Base-by-base conservation (phyloP, 805 yeast genomes). In the Cyberlindnera meyerae region DNA sequence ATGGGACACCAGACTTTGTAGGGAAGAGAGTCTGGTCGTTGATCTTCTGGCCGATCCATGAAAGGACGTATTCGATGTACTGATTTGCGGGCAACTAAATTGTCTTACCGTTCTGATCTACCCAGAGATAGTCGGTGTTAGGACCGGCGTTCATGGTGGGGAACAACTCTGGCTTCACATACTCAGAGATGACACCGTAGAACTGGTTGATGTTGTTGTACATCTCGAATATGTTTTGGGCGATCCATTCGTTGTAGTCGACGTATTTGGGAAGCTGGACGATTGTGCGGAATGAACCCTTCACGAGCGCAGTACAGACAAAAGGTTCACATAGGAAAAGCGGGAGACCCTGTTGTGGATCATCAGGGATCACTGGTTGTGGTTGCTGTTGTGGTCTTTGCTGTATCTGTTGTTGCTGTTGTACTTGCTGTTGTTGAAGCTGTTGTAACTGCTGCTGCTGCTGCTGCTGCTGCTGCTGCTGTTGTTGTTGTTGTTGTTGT, bases 141-240 rank as follows among this genome's bases (percentile, higher is more conserved):
- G 96, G 87, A 4, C 96, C 98, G 0, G 97, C 98, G 51, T 78
- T 87, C 98, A 93, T 93, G 1, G 90, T 81, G 11, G 96, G 95
- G 52, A 80, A 86, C 20, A 80, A 74, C 50, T 85, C 94, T 0
- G 95, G 89, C 2, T 95, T 87, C 27, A 90, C 86, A 51, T 85
- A 88, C 49, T 90, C 97, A 3, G 88, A 74, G 29, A 93, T 74
- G n/a, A 88, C 83, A 1, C 93, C 94, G 57, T 86, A 88, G 52
- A 90, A 88, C 55, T 84, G 93, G 48, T 84, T 82, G 40, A 93
- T 62, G 53, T 86, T 87, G 33, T 83, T 82, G 64, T 81, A 87
- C 48, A 86, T 75, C 61, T 93, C 98, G 60, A 89, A 89, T 6
- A 86, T 78, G 36, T 88, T 93, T 38, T 93, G 72, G 2, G 97